A percentile compares a stretch with the other conserved stretches of the same genome.
Conservation (phyloP, 179 eudicot genomes). For the Spergularia azorica region DNA sequence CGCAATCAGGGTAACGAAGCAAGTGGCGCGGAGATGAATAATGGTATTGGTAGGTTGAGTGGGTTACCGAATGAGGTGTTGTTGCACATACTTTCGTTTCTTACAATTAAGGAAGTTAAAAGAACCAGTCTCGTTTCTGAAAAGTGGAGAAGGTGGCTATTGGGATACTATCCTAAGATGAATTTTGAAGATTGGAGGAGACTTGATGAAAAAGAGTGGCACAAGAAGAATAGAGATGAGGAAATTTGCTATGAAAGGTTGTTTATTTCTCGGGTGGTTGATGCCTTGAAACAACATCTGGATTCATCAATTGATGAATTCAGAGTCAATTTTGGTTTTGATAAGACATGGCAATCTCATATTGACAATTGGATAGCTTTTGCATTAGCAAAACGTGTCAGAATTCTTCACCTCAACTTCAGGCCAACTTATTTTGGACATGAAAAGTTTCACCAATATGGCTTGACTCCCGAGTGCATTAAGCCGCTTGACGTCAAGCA, state of each 20-base stretch:
- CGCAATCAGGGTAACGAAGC: not conserved
- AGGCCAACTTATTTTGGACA: not conserved
- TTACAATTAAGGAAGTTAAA: constrained; percentile 1
- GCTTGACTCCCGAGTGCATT: not conserved
- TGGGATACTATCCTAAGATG: constrained; percentile 13
- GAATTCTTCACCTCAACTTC: constrained; percentile 15
- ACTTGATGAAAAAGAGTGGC: not conserved
- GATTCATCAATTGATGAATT: constrained; percentile 8
- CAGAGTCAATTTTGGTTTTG: constrained; percentile 10
- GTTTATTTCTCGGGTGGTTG: not conserved
- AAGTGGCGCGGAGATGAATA: too few relatives aligned
- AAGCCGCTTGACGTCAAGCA: not conserved
- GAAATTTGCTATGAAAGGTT: not conserved
- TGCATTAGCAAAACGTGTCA: constrained; percentile 12
- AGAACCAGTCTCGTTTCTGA: not conserved
- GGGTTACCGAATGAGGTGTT: constrained; percentile 3
- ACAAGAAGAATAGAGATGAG: not conserved
- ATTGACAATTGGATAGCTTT: constrained; percentile 18
- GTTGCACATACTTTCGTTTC: not conserved
- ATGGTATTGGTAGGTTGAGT: not conserved
- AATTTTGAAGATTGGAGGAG: not conserved
- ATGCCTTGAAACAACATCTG: not conserved
- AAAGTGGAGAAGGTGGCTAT: constrained; percentile 11
- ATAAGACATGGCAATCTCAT: not conserved
- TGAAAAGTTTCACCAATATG: not conserved